Base-by-base conservation (phyloP, 1,284 basidiomycete species). In the Wolfiporia cocos region DNA sequence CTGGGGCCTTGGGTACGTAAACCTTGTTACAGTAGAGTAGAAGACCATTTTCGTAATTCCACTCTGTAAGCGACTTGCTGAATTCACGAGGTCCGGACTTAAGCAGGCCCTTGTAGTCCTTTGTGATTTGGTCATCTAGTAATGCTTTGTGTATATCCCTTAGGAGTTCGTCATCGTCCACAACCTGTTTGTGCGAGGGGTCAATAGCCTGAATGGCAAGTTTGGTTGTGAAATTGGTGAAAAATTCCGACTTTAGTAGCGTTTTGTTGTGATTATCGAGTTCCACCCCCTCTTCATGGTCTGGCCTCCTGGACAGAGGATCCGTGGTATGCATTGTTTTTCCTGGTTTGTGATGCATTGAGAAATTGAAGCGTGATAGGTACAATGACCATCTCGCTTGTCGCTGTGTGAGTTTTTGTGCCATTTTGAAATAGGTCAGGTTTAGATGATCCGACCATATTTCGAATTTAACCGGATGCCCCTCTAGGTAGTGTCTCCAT, bases 391-490 rank as follows among this genome's bases (percentile, higher is more conserved):
- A 73, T 0, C 57, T 49, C 0, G 55, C 52, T 43, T 72, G 69
- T 0, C 58, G 40, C 0, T 51, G 35, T 0, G 64, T 67, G 0
- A 73, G 51, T 9, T 68, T 53, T 3, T 50, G 39, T 35, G 74
- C 67, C 0, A 47, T 49, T 1, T 51, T 3, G 34, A 73, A 68
- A 38, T 64, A 58, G 28, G 67, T 56, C 0, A 74, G 53, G 0
- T 64, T 70, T 0, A 50, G 31, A 42, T 75, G 71, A 46, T 73
- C 65, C 0, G 67, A 68, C 35, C 57, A 61, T 1, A 73, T 50
- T 0, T 42, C 35, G 30, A 73, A 61, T 0, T 42, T 50, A 0
- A 41, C 29, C 0, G 70, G 31, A 0, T 71, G 47, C 11, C 65
- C 53, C 0, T 49, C 37, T 15, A 29, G 26, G 15, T 29, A 28